Conservation (phyloP, 2,329 filamentous ascomycete genomes). For the Sclerotinia glacialis region DNA sequence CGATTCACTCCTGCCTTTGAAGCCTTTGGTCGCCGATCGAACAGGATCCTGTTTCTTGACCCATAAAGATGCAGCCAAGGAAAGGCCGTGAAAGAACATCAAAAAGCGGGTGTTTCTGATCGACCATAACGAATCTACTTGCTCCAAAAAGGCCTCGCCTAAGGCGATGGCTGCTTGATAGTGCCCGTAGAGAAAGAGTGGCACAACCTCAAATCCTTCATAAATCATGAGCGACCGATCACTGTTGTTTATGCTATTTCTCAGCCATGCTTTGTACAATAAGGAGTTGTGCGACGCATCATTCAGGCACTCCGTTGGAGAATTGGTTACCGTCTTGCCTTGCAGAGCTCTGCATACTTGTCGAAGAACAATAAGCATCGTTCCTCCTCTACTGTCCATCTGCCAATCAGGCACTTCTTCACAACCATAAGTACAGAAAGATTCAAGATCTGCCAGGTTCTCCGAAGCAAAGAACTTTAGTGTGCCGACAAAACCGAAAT, state of each 20-base stretch:
- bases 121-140: slow-evolving; percentile 55
- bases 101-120: slow-evolving; percentile 56
- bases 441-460: slow-evolving; percentile 66
- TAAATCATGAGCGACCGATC: slow-evolving; percentile 66
- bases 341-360: slow-evolving; percentile 69
- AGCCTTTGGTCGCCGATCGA: slow-evolving; percentile 24
- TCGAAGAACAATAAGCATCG: slow-evolving; percentile 62
- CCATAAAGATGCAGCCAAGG: slow-evolving; percentile 52
- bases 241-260: slow-evolving; percentile 50
- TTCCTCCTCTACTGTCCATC: slow-evolving; percentile 67
- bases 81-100: slow-evolving; percentile 59
- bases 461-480: slow-evolving; percentile 69
- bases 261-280: slow-evolving; percentile 59
- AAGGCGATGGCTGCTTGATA: slow-evolving; percentile 58
- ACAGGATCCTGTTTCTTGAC: slow-evolving; percentile 34
- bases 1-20: slow-evolving; percentile 46
- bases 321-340: slow-evolving; percentile 62
- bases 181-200: slow-evolving; percentile 61
- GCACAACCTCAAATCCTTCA: slow-evolving; percentile 62
- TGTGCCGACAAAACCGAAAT: slow-evolving; percentile 64
- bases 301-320: slow-evolving; percentile 54
- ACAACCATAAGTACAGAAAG: slow-evolving; percentile 67
- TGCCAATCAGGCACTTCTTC: slow-evolving; percentile 73
- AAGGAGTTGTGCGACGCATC: slow-evolving; percentile 63
- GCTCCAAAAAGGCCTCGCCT: slow-evolving; percentile 50